A percentile compares a stretch with the other conserved stretches of the same genome.
phyloP scores from a whole-genome alignment of 2,329 filamentous ascomycete genomes.

The Alternaria infectoria region DNA sequence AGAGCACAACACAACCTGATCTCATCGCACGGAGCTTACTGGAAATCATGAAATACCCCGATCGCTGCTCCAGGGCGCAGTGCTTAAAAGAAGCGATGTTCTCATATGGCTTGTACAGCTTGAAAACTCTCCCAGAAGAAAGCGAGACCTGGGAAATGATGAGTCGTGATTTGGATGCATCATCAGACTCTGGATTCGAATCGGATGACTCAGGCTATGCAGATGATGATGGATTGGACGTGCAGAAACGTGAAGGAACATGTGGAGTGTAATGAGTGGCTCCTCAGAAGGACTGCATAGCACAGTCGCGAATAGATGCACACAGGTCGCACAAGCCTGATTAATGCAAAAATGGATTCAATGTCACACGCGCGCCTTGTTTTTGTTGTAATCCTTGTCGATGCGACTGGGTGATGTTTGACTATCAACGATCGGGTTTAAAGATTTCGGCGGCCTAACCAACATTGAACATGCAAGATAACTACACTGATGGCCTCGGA shows the following conservation, averaged over 20 bases:
- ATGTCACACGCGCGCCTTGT: slow-evolving; percentile 1
- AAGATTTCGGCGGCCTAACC: not conserved
- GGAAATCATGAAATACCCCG: not conserved
- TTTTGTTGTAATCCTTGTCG: slow-evolving; percentile 1
- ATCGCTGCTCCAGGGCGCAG: not conserved
- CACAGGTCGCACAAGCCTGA: slow-evolving; percentile 1
- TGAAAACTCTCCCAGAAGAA: not conserved
- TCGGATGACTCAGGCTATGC: not conserved
- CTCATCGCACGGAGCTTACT: not conserved
- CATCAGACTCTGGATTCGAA: not conserved
- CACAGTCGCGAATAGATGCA: not conserved
- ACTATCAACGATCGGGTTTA: not conserved
- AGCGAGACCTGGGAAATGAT: not conserved
- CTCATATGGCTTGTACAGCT: not conserved
- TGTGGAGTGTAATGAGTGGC: not conserved
- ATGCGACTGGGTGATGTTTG: slow-evolving; percentile 1
- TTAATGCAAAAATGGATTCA: not conserved
- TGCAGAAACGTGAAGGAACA: not conserved
- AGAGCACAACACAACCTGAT: not conserved
- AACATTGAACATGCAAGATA: slow-evolving; percentile 1
- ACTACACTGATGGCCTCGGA: not conserved
- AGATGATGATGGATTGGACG: not conserved
- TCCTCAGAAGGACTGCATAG: not conserved
- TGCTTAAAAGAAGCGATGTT: not conserved
- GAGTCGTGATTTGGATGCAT: not conserved